phyloP scores from a whole-genome alignment of 805 yeast genomes.

The Yamadazyma scolyti region DNA sequence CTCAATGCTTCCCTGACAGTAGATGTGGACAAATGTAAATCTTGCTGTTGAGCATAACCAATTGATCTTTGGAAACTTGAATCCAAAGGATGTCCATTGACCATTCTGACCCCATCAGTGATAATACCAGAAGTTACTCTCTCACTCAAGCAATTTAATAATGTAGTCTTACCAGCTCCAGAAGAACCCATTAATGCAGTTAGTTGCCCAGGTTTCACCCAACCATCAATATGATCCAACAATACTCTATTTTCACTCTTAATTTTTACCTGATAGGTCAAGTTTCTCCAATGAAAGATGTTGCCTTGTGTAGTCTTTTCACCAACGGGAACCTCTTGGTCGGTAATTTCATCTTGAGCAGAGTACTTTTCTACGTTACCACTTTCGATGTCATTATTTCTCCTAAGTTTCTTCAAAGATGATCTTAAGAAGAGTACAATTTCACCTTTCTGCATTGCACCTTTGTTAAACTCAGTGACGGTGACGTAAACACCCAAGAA shows the following conservation, averaged over 20 bases:
- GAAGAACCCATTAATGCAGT: slow-evolving; percentile 85
- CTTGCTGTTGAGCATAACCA: slow-evolving; percentile 82
- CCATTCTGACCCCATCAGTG: slow-evolving; percentile 60
- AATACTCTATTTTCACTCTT: slow-evolving; percentile 37
- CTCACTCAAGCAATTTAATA: slow-evolving; percentile 69
- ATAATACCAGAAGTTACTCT: slow-evolving; percentile 71
- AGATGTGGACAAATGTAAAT: slow-evolving; percentile 63
- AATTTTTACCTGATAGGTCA: slow-evolving; percentile 35
- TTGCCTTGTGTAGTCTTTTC: slow-evolving; percentile 8
- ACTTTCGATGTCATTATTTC: slow-evolving; percentile 20
- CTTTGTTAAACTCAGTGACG: slow-evolving; percentile 37
- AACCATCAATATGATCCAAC: slow-evolving; percentile 50
- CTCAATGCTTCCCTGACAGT: slow-evolving; percentile 75
- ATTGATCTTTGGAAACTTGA: slow-evolving; percentile 71
- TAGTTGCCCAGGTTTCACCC: slow-evolving; percentile 76
- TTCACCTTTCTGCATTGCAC: slow-evolving; percentile 45
- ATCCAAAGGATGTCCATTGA: slow-evolving; percentile 62
- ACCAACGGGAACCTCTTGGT: not conserved
- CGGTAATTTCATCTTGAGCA: slow-evolving; percentile 5
- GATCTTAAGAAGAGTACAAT: slow-evolving; percentile 25
- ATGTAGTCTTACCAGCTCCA: slow-evolving; percentile 84
- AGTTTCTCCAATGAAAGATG: slow-evolving; percentile 38
- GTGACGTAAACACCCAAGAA: slow-evolving; percentile 33
- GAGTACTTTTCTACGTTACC: slow-evolving; percentile 19
- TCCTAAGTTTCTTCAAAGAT: slow-evolving; percentile 28